Percentiles rank a stretch among this genome's conserved stretches.
phyloP scores from a whole-genome alignment of 2,329 filamentous ascomycete genomes.

The Macrophomina tecta region DNA sequence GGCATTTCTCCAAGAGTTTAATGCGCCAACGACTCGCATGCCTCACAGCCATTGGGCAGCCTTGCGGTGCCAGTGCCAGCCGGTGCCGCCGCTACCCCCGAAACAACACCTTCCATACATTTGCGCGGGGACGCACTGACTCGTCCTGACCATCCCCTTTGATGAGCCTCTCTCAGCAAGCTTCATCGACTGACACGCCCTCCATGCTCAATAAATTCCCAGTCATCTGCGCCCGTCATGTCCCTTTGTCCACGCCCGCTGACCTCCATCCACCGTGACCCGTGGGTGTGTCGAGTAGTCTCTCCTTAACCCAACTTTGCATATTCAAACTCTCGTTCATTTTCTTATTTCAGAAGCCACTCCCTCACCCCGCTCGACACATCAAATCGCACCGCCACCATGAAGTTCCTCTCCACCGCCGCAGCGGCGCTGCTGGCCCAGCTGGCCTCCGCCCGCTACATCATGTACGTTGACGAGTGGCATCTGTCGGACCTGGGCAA shows the following conservation, averaged over 20 bases:
- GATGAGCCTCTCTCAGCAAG: constrained; percentile 13
- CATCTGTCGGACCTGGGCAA: constrained; percentile 25
- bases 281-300: neutral
- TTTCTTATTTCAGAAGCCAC: neutral
- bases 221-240: constrained; percentile 1
- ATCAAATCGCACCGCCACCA: neutral
- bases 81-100: constrained; percentile 7
- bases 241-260: neutral
- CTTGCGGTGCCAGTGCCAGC: neutral
- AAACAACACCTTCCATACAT: constrained; percentile 1
- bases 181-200: constrained; percentile 6
- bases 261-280: neutral
- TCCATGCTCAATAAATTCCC: constrained; percentile 4
- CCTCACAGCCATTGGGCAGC: neutral
- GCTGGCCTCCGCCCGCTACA: constrained; percentile 19
- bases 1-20: no score
- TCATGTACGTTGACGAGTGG: constrained; percentile 27
- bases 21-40: neutral
- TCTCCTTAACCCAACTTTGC: neutral
- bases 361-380: neutral
- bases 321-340: neutral
- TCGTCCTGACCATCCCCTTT: constrained; percentile 10
- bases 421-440: constrained; percentile 16
- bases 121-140: constrained; percentile 11
- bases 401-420: constrained; percentile 18